Conservation (phyloP, 1,284 basidiomycete species). For the Ustilago nuda region DNA sequence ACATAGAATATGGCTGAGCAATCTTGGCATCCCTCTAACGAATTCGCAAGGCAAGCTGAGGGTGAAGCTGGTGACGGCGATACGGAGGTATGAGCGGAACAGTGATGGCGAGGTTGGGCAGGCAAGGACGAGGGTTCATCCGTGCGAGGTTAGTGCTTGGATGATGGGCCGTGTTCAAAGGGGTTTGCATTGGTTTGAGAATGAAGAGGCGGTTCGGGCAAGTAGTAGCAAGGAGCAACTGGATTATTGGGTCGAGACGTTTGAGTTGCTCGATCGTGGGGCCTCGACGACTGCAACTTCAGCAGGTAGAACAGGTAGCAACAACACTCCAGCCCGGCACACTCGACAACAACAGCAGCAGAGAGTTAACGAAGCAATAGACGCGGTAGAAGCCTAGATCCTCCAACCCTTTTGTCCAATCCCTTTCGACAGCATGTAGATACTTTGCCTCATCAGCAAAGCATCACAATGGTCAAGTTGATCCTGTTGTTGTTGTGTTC, state of each 20-base stretch:
- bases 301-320: conserved; percentile 24
- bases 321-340: conserved; percentile 1
- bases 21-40: conserved; percentile 2
- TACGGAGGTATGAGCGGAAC: neutral
- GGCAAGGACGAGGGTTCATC: conserved; percentile 23
- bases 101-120: neutral
- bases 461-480: no score
- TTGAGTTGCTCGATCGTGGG: conserved; percentile 13
- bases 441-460: no score
- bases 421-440: neutral
- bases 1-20: conserved; percentile 16
- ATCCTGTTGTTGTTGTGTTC: no score
- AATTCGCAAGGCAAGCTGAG: neutral
- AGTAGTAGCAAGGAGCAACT: conserved; percentile 4
- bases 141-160: conserved; percentile 43
- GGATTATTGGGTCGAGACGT: conserved; percentile 17
- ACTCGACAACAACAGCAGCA: neutral
- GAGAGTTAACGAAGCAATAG: conserved; percentile 12
- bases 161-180: conserved; percentile 37
- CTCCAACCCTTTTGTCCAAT: neutral
- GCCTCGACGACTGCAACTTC: conserved; percentile 3
- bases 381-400: conserved; percentile 11
- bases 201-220: neutral
- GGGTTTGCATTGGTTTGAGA: conserved; percentile 23
- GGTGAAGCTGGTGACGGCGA: conserved; percentile 18